Evolutionary conservation across 2,329 filamentous ascomycete genomes (phyloP).

Genomic region (Pseudogymnoascus verrucosus): DNA sequence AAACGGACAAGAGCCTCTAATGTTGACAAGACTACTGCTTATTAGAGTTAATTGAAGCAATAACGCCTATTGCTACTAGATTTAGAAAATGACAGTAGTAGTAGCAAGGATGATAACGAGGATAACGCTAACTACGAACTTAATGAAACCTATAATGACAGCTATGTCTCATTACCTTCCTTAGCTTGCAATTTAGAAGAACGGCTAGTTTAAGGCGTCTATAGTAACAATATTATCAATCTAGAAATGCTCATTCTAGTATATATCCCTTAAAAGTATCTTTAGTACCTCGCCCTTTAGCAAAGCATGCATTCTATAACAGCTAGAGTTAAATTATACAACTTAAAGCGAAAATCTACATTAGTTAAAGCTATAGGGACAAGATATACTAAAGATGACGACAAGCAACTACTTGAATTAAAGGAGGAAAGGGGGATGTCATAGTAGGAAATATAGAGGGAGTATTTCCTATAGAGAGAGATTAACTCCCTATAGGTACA

Average conservation of each 20-base stretch:
- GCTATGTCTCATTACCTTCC: neutral
- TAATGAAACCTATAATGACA: neutral
- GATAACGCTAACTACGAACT: neutral
- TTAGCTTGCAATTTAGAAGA: neutral
- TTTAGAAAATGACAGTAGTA: neutral
- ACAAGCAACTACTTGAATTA: neutral
- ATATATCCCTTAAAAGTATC: neutral
- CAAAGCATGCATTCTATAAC: neutral
- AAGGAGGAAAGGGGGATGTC: neutral
- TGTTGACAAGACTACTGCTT: neutral
- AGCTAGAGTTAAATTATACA: neutral
- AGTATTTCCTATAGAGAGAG: neutral
- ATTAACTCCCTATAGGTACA: neutral
- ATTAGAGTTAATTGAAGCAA: neutral
- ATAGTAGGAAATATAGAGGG: neutral
- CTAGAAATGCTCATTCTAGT: neutral
- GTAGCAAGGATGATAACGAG: neutral
- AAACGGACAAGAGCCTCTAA: neutral
- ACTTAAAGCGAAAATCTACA: neutral
- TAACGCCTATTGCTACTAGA: neutral
- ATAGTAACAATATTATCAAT: neutral
- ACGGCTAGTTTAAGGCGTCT: neutral
- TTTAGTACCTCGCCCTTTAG: neutral
- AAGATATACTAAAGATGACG: neutral
- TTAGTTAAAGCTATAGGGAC: neutral